Evolutionary conservation across 2,329 filamentous ascomycete genomes (phyloP).

Genomic region (Talaromyces sp.): DNA sequence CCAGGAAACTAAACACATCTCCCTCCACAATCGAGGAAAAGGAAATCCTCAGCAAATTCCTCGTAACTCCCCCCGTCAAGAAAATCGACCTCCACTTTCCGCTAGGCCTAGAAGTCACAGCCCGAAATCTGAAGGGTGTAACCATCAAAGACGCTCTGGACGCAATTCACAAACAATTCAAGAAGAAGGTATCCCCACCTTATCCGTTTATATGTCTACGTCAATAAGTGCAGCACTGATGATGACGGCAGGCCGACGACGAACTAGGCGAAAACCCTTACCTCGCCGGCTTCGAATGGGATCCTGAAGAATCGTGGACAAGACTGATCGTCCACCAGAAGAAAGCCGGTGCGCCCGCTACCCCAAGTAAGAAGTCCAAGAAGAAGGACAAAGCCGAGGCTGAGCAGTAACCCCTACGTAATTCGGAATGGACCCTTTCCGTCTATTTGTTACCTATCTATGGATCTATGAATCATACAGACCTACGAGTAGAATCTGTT

Average conservation of each 20-base stretch:
- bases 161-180: conserved; percentile 92
- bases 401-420: conserved; percentile 5
- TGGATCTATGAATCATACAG: background rate
- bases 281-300: conserved; percentile 94
- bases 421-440: background rate
- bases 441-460: background rate
- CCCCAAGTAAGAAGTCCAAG: conserved; percentile 61
- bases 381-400: conserved; percentile 47
- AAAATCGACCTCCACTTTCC: conserved; percentile 93
- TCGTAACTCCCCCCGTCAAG: conserved; percentile 81
- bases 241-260: conserved; percentile 68
- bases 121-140: conserved; percentile 87
- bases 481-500: conserved; percentile 1
- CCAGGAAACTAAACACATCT: conserved; percentile 86
- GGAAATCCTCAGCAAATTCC: conserved; percentile 73
- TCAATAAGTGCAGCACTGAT: background rate
- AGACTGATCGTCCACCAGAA: conserved; percentile 82
- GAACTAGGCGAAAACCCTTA: conserved; percentile 76
- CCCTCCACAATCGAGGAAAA: conserved; percentile 75
- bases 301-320: conserved; percentile 88
- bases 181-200: conserved; percentile 71
- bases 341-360: conserved; percentile 58
- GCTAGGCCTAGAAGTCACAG: conserved; percentile 79
- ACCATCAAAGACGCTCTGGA: conserved; percentile 97
- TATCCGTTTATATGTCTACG: too few relatives aligned